Evolutionary conservation across 768 basidiomycete species (phyloP), one percentile per base, ranked within the genome.

Genomic region (Hericium rajendrae): DNA sequence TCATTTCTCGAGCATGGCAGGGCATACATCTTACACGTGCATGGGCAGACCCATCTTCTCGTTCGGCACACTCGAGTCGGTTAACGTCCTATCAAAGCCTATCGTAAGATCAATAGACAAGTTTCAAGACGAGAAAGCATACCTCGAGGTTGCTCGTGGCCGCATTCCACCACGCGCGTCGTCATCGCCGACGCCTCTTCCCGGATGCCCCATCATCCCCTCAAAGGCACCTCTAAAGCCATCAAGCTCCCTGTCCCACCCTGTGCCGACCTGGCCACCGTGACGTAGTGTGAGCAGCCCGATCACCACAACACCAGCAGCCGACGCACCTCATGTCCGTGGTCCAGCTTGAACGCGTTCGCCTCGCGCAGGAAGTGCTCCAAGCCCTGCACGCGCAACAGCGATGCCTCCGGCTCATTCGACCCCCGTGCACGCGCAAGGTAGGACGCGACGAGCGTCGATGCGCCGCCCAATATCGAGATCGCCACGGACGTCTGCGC

Each of bases 361-460:
- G 75, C 74, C 60, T 87, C 83, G 26, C 87, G 82, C 24, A 88
- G 70, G 61, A 82, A 90, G 20, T 82, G 77, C 22, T 86, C 82
- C 1, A 89, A 73, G 57, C 84, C 83, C 59, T 83, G 81, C 4
- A 73, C 74, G 11, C 80, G 78, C 3, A 71, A 66, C 32, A 75
- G 72, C 0, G 84, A 85, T n/a, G 76, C 53, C 59, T 88, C 84
- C 2, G 88, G 88, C 62, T 89, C 87, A 39, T 79, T 79, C 0
- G 85, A 82, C 11, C 86, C 85, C 26, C 86, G 80, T 24, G 79
- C 76, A 12, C 83, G 80, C 3, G 87, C 88, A 24, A 90, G 74
- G 67, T 85, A 89, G 2, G 86, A 84, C 16, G 87, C 86, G 13
- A 84, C 77, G 18, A 88, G 20, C 0, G 87, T 90, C 3, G 86